A percentile compares a stretch with the other conserved stretches of the same genome.
phyloP scores from a whole-genome alignment of 495 filamentous ascomycete genomes.

The Massariosphaeria phaeospora region DNA sequence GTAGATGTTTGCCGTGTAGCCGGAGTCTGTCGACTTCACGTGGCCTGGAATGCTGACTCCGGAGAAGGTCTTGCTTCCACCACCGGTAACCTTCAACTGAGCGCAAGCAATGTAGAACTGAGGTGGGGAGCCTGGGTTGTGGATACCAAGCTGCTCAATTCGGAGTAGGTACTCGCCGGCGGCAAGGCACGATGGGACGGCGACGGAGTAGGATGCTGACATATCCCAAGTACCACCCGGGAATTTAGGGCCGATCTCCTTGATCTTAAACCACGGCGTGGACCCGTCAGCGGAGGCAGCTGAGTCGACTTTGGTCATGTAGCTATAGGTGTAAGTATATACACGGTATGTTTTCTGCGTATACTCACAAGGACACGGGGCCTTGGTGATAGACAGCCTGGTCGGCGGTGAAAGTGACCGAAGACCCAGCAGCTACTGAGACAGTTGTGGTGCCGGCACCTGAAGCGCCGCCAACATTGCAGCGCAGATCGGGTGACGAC shows the following conservation, averaged over 20 bases:
- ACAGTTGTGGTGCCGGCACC: conserved; percentile 46
- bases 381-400: conserved; percentile 58
- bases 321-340: conserved; percentile 27
- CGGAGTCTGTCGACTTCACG: conserved; percentile 52
- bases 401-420: conserved; percentile 48
- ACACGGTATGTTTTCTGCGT: too few relatives aligned
- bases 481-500: conserved; percentile 50
- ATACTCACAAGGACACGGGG: conserved; percentile 45
- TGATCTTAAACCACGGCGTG: conserved; percentile 35
- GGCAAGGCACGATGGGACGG: conserved; percentile 31
- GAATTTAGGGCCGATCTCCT: conserved; percentile 36
- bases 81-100: conserved; percentile 31
- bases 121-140: conserved; percentile 48
- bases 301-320: conserved; percentile 34
- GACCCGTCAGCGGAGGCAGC: conserved; percentile 31
- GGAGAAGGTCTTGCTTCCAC: conserved; percentile 21
- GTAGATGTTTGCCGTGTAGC: conserved; percentile 53
- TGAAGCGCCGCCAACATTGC: conserved; percentile 52
- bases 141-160: conserved; percentile 42
- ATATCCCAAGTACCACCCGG: conserved; percentile 35
- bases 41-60: conserved; percentile 48
- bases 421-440: conserved; percentile 49
- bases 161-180: conserved; percentile 34
- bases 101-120: conserved; percentile 50
- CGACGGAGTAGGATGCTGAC: conserved; percentile 39